Conservation (phyloP, 225 moss, liverwort and hornwort genomes). For the Polytrichum commune region DNA sequence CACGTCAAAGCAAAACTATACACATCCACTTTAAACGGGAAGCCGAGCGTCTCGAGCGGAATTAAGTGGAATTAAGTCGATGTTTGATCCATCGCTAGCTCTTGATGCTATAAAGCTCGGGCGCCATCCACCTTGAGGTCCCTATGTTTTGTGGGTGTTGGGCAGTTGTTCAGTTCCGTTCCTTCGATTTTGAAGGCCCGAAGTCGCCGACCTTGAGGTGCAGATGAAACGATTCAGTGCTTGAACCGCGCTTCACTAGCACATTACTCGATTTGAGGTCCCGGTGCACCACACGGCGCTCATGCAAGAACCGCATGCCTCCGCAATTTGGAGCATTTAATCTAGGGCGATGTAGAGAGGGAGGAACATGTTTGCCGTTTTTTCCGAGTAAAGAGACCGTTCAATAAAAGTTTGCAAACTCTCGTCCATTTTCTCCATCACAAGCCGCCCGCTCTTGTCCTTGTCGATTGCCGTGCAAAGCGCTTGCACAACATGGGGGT, state of each 20-base stretch:
- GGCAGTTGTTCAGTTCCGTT: constrained; percentile 1
- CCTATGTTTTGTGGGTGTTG: constrained; percentile 1
- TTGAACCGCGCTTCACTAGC: background rate
- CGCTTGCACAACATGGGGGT: background rate
- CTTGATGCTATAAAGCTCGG: background rate
- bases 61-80: no score
- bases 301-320: background rate
- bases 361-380: background rate
- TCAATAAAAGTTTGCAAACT: background rate
- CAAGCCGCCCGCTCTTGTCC: background rate
- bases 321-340: constrained; percentile 2
- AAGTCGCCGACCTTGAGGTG: background rate
- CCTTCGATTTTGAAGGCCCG: background rate
- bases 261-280: constrained; percentile 8
- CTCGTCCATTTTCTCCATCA: constrained; percentile 1
- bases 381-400: no score
- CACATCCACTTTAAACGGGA: constrained; percentile 5
- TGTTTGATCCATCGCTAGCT: background rate
- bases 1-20: constrained; percentile 15
- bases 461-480: background rate
- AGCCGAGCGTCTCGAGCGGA: background rate
- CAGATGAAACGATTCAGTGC: background rate
- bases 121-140: constrained; percentile 14
- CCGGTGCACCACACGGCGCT: background rate
- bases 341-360: background rate